These are phyloP conservation scores for Verticillium albo-atrum DNA, from an alignment of 2,329 filamentous ascomycete genomes.

Conservation along the genomic window DNA sequence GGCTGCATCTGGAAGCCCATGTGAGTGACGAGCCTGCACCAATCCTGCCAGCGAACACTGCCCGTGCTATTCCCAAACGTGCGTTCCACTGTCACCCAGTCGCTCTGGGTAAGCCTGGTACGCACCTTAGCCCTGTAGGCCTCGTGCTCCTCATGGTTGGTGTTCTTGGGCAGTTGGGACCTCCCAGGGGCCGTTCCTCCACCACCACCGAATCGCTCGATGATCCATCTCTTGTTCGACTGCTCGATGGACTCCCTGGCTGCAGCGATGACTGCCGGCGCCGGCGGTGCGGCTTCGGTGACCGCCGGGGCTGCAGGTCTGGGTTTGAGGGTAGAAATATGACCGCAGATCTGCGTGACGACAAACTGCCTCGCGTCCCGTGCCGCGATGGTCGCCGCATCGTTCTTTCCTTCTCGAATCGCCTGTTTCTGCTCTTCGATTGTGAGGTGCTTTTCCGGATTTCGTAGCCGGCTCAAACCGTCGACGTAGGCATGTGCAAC, in stretches of 20 bases:
- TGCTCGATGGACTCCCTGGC: neutral
- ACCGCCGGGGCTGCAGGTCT: neutral
- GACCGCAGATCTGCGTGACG: neutral
- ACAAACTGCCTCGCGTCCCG: neutral
- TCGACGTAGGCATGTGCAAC: neutral
- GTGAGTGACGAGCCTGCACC: neutral
- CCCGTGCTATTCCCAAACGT: neutral
- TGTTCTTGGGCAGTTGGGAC: neutral
- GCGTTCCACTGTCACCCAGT: neutral
- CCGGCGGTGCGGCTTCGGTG: neutral
- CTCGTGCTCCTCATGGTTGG: neutral
- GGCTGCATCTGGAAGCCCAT: neutral
- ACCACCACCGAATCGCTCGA: neutral
- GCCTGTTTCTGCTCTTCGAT: neutral
- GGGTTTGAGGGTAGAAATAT: neutral
- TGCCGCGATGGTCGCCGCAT: neutral
- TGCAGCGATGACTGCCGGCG: neutral
- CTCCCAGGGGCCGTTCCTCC: neutral
- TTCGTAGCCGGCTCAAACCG: neutral
- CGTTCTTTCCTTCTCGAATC: neutral
- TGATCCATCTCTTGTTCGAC: neutral
- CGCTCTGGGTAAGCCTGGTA: neutral
- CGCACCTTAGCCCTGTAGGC: neutral
- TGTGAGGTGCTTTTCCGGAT: neutral
- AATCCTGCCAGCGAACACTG: neutral